Evolutionary conservation across 2,329 filamentous ascomycete genomes (phyloP).

Genomic region (Dothidotthia symphoricarpi): DNA sequence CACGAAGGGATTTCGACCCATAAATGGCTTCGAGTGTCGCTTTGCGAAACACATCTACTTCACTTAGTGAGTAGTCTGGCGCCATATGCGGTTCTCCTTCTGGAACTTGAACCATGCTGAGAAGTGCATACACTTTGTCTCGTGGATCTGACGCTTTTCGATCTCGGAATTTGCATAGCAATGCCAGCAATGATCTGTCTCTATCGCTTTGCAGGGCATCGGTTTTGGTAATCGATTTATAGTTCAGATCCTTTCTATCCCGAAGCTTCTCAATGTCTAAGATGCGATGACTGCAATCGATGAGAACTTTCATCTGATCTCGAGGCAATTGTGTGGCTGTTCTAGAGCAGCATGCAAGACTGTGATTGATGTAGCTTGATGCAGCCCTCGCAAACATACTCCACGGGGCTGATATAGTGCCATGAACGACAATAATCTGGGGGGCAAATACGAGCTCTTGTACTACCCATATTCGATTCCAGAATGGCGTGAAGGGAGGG

Average conservation of each 20-base stretch:
- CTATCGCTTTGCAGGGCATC: too few species aligned
- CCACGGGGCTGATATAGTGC: constrained; percentile 12
- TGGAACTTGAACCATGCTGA: constrained; percentile 4
- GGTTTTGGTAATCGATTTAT: too few species aligned
- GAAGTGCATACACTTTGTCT: constrained; percentile 20
- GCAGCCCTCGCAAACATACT: constrained; percentile 10
- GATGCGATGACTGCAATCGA: too few species aligned
- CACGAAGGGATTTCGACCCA: constrained; percentile 1
- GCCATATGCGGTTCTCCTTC: not conserved
- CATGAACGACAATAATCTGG: constrained; percentile 6
- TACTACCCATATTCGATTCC: constrained; percentile 18
- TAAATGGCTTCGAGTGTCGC: constrained; percentile 8
- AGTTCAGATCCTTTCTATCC: too few species aligned
- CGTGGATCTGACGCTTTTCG: constrained; percentile 16
- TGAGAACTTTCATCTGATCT: constrained; percentile 6
- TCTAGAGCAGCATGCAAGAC: constrained; percentile 1
- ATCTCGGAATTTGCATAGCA: constrained; percentile 9
- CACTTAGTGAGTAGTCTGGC: constrained; percentile 11
- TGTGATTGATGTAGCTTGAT: constrained; percentile 1
- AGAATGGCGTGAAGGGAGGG: constrained; percentile 14
- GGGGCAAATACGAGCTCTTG: constrained; percentile 15
- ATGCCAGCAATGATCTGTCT: not conserved
- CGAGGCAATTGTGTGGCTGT: not conserved
- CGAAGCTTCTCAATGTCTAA: too few species aligned
- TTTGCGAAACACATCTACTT: constrained; percentile 8